Evolutionary conservation across 2,329 filamentous ascomycete genomes (phyloP).

Genomic region (Ophiostoma perfectum): DNA sequence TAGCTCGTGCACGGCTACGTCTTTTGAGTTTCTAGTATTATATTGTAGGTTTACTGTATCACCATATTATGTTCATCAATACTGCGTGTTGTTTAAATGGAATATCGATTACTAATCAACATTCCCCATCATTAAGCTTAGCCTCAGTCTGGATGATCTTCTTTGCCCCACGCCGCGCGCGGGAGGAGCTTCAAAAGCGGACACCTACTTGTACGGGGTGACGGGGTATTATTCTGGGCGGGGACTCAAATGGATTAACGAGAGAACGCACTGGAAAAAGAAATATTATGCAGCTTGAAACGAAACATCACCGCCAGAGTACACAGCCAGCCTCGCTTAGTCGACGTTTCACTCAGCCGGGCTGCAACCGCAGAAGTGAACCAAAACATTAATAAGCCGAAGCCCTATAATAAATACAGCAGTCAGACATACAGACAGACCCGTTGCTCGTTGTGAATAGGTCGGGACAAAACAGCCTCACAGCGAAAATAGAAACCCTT

Average conservation of each 20-base stretch:
- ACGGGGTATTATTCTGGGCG: background rate
- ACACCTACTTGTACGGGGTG: background rate
- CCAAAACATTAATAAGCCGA: too few relatives aligned
- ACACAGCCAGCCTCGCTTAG: slow-evolving; percentile 8
- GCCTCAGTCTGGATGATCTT: background rate
- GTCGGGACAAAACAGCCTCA: background rate
- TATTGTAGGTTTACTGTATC: too few relatives aligned
- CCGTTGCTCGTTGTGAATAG: background rate
- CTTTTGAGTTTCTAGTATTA: too few relatives aligned
- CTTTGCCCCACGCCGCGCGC: background rate
- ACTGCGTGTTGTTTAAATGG: too few relatives aligned
- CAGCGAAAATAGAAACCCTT: background rate
- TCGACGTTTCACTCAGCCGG: background rate
- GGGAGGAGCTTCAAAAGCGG: background rate
- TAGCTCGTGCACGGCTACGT: too few relatives aligned
- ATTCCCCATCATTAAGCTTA: background rate
- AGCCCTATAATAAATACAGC: background rate
- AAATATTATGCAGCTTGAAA: background rate
- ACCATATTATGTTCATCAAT: too few relatives aligned
- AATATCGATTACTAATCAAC: background rate
- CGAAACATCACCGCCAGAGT: background rate
- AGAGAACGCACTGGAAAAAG: background rate
- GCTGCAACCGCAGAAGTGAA: too few relatives aligned
- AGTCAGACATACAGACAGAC: background rate
- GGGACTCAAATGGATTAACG: background rate